Base-by-base conservation (phyloP, 768 basidiomycete species). In the Phaffia australis region DNA sequence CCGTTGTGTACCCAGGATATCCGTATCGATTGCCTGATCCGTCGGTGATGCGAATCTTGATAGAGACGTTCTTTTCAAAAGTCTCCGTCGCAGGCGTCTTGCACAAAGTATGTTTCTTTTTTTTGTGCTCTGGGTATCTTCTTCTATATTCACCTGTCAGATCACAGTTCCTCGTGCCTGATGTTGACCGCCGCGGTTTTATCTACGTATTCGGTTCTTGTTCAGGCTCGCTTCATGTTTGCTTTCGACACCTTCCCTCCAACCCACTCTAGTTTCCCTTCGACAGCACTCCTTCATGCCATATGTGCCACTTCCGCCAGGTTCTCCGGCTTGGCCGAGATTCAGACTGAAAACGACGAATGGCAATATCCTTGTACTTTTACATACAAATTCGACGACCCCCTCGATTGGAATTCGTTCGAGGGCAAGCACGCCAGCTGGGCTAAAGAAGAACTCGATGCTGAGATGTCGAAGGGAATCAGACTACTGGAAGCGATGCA, bases 61-160 rank as follows among this genome's bases (percentile, higher is more conserved):
- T 67, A 27, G 66, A 67, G 42, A 55, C 52, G 1, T 69, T 69
- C 67, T 69, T 69, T 46, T 56, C 29, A 19, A 63, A 63, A 35
- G 63, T 64, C 0, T 63, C 61, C 19, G 50, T 59, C 32, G n/a
- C 25, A 23, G 60, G 60, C 46, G 27, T 59, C 15, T 29, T 69
- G 4, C 67, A 64, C 56, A 63, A 58, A 47, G 61, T 25, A 15
- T 0, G 56, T 4, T 30, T 63, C 51, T 2, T 62, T 47, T 23
- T 47, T 30, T 62, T 2, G 6, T 5, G 42, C 7, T 7, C 19
- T 35, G 58, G 35, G 42, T 47, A 2, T 19, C n/a, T 9, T 14
- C 1, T 4, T 15, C 8, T 5, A 5, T 25, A 1, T 54, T 19
- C 46, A 8, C 19, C 15, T 7, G 19, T 27, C 59, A 25, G 47